These are phyloP conservation scores for Aspergillus hiratsukae DNA, from an alignment of 2,329 filamentous ascomycete species.

Conservation along the genomic window DNA sequence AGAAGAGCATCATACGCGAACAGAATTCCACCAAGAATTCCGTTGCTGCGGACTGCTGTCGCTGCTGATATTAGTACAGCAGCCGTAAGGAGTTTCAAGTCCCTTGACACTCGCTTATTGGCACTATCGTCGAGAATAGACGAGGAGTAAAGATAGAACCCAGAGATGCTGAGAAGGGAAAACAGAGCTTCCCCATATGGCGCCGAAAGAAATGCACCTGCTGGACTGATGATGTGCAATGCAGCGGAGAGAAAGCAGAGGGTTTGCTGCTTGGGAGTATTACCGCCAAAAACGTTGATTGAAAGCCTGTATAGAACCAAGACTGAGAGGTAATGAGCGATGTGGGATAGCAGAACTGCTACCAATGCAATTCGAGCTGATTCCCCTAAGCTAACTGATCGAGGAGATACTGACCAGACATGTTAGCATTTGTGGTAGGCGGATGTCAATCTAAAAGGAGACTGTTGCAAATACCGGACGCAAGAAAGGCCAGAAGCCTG, in stretches of 20 bases:
- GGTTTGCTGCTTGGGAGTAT: slow-evolving; percentile 25
- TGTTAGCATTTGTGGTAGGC: slow-evolving; percentile 9
- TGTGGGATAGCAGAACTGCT: slow-evolving; percentile 64
- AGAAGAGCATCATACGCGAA: slow-evolving; percentile 61
- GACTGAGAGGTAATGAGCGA: slow-evolving; percentile 72
- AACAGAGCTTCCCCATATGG: slow-evolving; percentile 81
- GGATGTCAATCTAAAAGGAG: not conserved
- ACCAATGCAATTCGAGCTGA: slow-evolving; percentile 39
- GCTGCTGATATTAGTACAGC: slow-evolving; percentile 68
- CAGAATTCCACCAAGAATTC: slow-evolving; percentile 72
- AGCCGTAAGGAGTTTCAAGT: slow-evolving; percentile 55
- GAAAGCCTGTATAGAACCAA: slow-evolving; percentile 67
- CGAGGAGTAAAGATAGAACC: slow-evolving; percentile 64
- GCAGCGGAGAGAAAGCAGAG: slow-evolving; percentile 59
- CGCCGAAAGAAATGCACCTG: slow-evolving; percentile 81
- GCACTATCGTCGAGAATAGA: slow-evolving; percentile 30
- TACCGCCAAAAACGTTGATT: slow-evolving; percentile 47
- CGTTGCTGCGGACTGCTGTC: slow-evolving; percentile 76
- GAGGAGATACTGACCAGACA: slow-evolving; percentile 18
- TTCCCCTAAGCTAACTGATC: slow-evolving; percentile 17
- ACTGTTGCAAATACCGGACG: slow-evolving; percentile 25
- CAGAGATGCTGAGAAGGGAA: slow-evolving; percentile 70
- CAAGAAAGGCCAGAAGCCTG: slow-evolving; percentile 37
- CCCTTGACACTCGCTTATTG: slow-evolving; percentile 27
- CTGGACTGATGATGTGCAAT: slow-evolving; percentile 80